A percentile compares a stretch with the other conserved stretches of the same genome.
Evolutionary conservation across 2,329 filamentous ascomycete species (phyloP).

Genomic region (Pseudogymnoascus sp.): DNA sequence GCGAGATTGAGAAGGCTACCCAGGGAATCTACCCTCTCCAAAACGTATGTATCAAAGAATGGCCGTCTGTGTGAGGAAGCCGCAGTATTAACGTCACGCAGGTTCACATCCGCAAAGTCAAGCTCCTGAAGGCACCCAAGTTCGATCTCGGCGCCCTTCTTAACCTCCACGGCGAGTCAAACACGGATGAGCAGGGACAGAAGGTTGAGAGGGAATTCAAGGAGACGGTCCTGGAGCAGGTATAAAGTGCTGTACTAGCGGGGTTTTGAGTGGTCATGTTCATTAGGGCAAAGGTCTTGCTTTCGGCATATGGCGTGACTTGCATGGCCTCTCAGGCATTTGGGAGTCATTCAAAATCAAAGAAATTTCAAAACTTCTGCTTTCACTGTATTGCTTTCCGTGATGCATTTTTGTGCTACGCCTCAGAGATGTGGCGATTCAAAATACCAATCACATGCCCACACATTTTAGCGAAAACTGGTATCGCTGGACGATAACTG

Average conservation of each 20-base stretch:
- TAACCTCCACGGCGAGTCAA: conserved; percentile 94
- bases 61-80: not conserved
- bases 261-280: conserved; percentile 29
- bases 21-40: conserved; percentile 99
- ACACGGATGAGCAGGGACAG: conserved; percentile 90
- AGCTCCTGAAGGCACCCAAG: conserved; percentile 97
- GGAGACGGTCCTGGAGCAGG: conserved; percentile 88
- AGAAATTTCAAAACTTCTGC: conserved; percentile 22
- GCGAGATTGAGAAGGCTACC: conserved; percentile 98
- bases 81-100: conserved; percentile 38
- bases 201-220: conserved; percentile 99
- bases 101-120: conserved; percentile 99
- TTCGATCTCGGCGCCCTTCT: conserved; percentile 96
- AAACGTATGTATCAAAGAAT: conserved; percentile 60
- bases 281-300: conserved; percentile 23
- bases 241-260: conserved; percentile 51
- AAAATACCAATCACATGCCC: conserved; percentile 5
- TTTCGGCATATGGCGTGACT: conserved; percentile 30
- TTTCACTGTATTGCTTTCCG: not conserved
- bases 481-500: conserved; percentile 5
- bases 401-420: not conserved
- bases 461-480: conserved; percentile 8
- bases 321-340: conserved; percentile 27
- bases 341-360: conserved; percentile 28
- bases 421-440: not conserved